phyloP scores from a whole-genome alignment of 345 rosid genomes.

The Rhodamnia rubescens region DNA sequence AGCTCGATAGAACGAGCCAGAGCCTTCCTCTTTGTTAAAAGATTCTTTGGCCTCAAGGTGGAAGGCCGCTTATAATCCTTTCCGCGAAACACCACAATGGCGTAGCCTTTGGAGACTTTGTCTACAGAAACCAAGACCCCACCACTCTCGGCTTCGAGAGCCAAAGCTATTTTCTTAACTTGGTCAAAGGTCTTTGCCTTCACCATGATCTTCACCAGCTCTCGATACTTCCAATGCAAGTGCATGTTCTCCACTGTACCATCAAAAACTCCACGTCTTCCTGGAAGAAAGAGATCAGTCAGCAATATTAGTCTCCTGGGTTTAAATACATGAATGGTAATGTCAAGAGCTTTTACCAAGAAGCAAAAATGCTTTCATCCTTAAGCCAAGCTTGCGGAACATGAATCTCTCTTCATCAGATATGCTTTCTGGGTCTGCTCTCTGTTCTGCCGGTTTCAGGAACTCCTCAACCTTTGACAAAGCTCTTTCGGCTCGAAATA shows the following conservation, averaged over 20 bases:
- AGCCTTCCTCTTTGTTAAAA: constrained; percentile 93
- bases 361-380: constrained; percentile 92
- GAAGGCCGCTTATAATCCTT: constrained; percentile 81
- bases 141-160: constrained; percentile 96
- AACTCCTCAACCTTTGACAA: constrained; percentile 69
- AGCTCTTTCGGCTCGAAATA: constrained; percentile 63
- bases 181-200: constrained; percentile 65
- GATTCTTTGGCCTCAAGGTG: constrained; percentile 69
- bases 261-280: constrained; percentile 88
- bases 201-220: constrained; percentile 70
- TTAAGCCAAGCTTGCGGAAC: constrained; percentile 93
- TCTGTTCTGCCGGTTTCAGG: constrained; percentile 53
- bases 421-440: constrained; percentile 70
- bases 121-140: constrained; percentile 88
- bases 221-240: constrained; percentile 95
- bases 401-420: constrained; percentile 94
- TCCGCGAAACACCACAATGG: constrained; percentile 75
- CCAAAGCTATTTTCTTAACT: constrained; percentile 73
- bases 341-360: constrained; percentile 42
- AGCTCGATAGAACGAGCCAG: constrained; percentile 94
- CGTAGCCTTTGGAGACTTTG: constrained; percentile 85
- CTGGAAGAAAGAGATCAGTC: constrained; percentile 27
- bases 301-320: neutral
- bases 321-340: neutral
- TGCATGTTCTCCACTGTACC: constrained; percentile 99